These are phyloP conservation scores for Leptographium radiaticola DNA, from an alignment of 2,329 filamentous ascomycete genomes.

Conservation along the genomic window DNA sequence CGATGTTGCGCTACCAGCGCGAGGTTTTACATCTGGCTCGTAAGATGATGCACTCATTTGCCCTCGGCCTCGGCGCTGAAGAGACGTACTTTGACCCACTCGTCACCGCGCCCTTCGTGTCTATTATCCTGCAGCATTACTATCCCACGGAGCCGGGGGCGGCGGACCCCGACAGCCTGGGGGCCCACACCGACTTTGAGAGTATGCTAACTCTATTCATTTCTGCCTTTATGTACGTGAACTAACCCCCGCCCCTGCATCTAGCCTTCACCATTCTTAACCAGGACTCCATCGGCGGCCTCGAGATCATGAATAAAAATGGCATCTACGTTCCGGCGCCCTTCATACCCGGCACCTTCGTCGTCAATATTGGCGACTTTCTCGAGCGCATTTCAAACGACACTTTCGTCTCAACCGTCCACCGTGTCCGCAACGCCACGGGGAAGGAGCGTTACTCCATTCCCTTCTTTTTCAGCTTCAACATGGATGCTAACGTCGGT, in stretches of 20 bases:
- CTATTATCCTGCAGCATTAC: slow-evolving; percentile 7
- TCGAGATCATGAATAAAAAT: slow-evolving; percentile 8
- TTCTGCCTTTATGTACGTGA: neutral
- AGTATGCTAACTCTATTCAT: neutral
- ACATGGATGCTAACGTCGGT: slow-evolving; percentile 4
- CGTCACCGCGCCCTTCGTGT: slow-evolving; percentile 6
- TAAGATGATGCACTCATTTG: slow-evolving; percentile 5
- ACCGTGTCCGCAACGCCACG: slow-evolving; percentile 11
- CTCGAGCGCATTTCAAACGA: slow-evolving; percentile 12
- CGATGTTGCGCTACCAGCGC: slow-evolving; percentile 1
- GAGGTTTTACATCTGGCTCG: slow-evolving; percentile 2
- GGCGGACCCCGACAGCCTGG: slow-evolving; percentile 5
- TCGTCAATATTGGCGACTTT: slow-evolving; percentile 14
- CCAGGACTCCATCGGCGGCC: slow-evolving; percentile 10
- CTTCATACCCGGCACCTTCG: slow-evolving; percentile 9
- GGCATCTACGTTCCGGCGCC: slow-evolving; percentile 5
- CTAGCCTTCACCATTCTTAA: slow-evolving; percentile 21
- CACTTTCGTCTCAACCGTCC: slow-evolving; percentile 11
- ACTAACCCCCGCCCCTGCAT: slow-evolving; percentile 16
- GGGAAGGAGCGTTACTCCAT: slow-evolving; percentile 9
- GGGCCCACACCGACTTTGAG: slow-evolving; percentile 8
- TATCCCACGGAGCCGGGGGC: neutral
- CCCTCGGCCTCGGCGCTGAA: slow-evolving; percentile 3
- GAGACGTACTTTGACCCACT: slow-evolving; percentile 6
- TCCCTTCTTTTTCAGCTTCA: slow-evolving; percentile 13